Base-by-base conservation (phyloP, 225 moss, liverwort and hornwort species). In the Neckera pumila region DNA sequence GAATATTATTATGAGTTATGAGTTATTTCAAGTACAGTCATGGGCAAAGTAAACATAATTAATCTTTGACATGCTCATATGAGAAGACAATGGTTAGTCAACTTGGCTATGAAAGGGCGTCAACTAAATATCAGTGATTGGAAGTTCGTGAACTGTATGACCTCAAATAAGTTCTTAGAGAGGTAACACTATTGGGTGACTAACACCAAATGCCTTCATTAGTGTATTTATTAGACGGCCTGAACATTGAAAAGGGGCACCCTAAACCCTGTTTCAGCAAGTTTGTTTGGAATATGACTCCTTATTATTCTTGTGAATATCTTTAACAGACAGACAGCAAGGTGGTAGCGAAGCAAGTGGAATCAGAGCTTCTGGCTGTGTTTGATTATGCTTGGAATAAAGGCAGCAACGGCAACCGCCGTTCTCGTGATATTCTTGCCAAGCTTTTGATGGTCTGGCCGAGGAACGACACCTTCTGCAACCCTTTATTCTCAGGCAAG, bases 371-470 rank as follows among this genome's bases (percentile, higher is more conserved):
- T 47, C 92, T 99, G 27, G 90, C 92, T 51, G 94, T 96, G 36
- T 99, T 97, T 42, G 98, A 99, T 75, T 99, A 99, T 70, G 96
- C 98, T 5, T 99, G 98, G 98, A 99, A 99, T 76, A 92, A 91
- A 76, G 87, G 92, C 28, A 83, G 86, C 86, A 99, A 97, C 74
- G 97, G 97, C 47, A 92, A 86, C 56, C 93, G 98, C 78, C 92
- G 98, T 53, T 93, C 96, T 76, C 90, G 92, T 36, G 98, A 97
- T 77, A 95, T 99, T 87, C 93, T 96, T 42, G 93, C 92, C 85
- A 99, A 97, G 81, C 87, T 97, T 89, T 92, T 95, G 45, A 83
- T 94, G 87, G 84, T 92, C 67, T 95, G 94, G 86, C 94, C 94
- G 34, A 51, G 88, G 43, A 65, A 92, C 62, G 81, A 83, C 42